Conservation (phyloP, 116 monocot species). For the Papilionanthe hybrid region DNA sequence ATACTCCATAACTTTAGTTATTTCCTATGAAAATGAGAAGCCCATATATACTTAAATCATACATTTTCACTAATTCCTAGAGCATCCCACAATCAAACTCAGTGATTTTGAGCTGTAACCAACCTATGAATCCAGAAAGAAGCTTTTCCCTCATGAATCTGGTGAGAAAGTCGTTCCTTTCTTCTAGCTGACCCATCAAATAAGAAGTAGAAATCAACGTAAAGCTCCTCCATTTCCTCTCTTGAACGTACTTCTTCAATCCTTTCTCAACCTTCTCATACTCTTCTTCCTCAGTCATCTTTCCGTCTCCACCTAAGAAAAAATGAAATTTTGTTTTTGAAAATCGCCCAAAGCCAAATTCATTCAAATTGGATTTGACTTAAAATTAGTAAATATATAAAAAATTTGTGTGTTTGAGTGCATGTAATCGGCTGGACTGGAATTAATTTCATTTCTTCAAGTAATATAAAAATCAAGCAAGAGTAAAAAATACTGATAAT, state of each 20-base stretch:
- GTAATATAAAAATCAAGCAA: no score
- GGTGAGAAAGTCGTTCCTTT: constrained; percentile 2
- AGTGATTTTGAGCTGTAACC: constrained; percentile 15
- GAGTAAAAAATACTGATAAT: no score
- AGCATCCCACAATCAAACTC: constrained; percentile 38
- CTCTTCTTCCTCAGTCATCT: background rate
- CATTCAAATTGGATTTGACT: no score
- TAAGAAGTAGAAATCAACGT: constrained; percentile 14
- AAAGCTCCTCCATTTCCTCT: constrained; percentile 21
- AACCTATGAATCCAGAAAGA: constrained; percentile 20
- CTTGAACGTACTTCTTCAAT: constrained; percentile 12
- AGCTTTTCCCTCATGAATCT: constrained; percentile 16
- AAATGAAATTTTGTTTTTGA: no score
- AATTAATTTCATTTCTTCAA: no score
- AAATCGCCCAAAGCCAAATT: no score
- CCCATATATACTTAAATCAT: no score
- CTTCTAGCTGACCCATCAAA: constrained; percentile 14
- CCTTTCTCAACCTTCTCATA: constrained; percentile 15
- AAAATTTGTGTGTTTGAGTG: no score
- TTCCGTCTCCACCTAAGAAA: background rate
- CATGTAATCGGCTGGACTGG: no score
- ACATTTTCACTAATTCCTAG: background rate
- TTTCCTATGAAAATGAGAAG: no score
- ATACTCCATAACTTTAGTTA: no score
- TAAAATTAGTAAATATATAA: no score